Base-by-base conservation (phyloP, 331 rosid species). In the Erythrophleum ivorense region DNA sequence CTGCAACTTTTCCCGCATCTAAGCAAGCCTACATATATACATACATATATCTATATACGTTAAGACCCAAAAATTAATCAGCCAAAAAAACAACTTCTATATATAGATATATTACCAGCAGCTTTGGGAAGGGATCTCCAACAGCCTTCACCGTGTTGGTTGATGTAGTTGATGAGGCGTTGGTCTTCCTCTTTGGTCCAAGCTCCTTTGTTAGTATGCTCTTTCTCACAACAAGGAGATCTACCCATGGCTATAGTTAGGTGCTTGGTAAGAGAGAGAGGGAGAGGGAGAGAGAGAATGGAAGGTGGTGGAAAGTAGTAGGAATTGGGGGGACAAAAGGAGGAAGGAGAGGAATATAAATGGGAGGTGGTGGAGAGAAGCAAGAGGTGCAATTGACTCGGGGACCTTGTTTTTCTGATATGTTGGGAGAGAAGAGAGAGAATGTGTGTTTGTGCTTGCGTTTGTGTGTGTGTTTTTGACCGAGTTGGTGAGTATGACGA, bases 1-100 rank as follows among this genome's bases (percentile, higher is more conserved):
- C 92, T 81, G 68, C 95, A 91, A 63, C 92, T 91, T 77, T 91
- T 91, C 5, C 92, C 95, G 36, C 95, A 91, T 62, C 95, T 79
- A 8, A 72, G 80, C 88, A 91, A 77, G 5, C 92, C 92, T 88
- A 68, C 12, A 31, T 13, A 36, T 0, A 29, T 9, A 58, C 5
- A 52, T 1, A 36, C 40, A 55, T 6, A 66, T 1, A 15, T 36
- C 3, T 52, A 11, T 29, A 4, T 57, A 0, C 1, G 8, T 19
- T 7, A 0, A 5, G 24, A 7, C 2, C 7, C 29, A 55, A 6
- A 4, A 41, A 41, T 41, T 41, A 36, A 36, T 36, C 40, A 4
- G 40, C 40, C 1, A 36, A 36, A 43, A 7, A 24, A 24, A 24
- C 29, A 24, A 24, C 29, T 24, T 24, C 29, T 6, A 45, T 45